Evolutionary conservation across 495 filamentous ascomycete species (phyloP).

Genomic region (Neurospora sp.): DNA sequence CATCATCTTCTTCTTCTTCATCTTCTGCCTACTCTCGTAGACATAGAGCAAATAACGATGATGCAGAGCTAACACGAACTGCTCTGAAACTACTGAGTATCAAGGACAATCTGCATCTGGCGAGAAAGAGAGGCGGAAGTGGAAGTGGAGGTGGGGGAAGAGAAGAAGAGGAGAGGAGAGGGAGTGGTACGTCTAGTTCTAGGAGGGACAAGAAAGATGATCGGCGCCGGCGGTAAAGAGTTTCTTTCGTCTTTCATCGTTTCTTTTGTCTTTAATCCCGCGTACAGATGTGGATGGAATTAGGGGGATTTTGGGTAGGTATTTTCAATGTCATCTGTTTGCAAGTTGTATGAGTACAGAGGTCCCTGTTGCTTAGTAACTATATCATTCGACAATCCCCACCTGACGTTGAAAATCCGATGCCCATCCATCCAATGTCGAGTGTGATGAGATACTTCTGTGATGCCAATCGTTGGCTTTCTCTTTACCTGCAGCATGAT

Average conservation of each 20-base stretch:
- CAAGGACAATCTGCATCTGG: background rate
- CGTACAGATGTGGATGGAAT: background rate
- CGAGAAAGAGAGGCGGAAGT: background rate
- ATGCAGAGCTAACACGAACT: background rate
- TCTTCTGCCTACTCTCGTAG: slow-evolving; percentile 75
- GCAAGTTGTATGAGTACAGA: background rate
- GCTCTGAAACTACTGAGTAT: background rate
- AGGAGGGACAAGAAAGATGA: background rate
- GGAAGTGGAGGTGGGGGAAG: background rate
- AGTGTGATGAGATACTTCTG: too few species aligned
- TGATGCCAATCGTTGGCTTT: background rate
- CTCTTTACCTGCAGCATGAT: too few species aligned
- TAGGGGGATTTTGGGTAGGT: background rate
- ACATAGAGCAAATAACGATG: background rate
- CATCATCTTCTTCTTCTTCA: slow-evolving; percentile 54
- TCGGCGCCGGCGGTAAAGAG: background rate
- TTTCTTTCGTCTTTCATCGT: too few species aligned
- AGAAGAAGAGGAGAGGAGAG: background rate
- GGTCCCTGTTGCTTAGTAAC: accelerated
- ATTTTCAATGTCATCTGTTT: background rate
- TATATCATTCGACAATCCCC: background rate
- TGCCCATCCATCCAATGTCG: background rate
- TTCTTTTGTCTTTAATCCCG: background rate
- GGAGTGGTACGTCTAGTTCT: background rate
- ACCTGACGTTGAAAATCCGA: background rate